Percentiles rank a stretch among this genome's conserved stretches.
phyloP scores from a whole-genome alignment of 2,329 filamentous ascomycete species.

The Trichophyton rubrum region DNA sequence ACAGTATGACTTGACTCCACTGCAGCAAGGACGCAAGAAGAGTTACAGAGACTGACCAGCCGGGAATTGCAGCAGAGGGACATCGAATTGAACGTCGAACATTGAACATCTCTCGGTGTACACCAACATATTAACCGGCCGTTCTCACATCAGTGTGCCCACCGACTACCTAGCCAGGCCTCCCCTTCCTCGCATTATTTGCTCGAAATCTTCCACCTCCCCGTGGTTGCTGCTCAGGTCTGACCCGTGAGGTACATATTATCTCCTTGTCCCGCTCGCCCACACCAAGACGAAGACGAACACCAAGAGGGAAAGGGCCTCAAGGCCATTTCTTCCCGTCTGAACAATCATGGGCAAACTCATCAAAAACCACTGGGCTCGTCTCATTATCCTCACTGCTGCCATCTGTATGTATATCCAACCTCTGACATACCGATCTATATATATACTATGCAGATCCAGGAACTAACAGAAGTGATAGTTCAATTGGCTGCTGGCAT shows the following conservation, averaged over 20 bases:
- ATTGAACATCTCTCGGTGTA: too few relatives aligned
- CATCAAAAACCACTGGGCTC: constrained; percentile 99
- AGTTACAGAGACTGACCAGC: too few relatives aligned
- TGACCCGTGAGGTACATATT: neutral
- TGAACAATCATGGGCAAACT: constrained; percentile 66
- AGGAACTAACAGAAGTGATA: constrained; percentile 26
- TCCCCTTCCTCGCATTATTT: neutral
- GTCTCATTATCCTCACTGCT: constrained; percentile 81
- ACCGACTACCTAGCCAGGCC: too few relatives aligned
- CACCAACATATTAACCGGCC: too few relatives aligned
- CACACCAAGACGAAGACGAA: neutral
- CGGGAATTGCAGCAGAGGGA: neutral
- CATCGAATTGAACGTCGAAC: too few relatives aligned
- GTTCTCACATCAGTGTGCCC: too few relatives aligned
- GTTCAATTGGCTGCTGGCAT: constrained; percentile 78
- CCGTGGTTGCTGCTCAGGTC: neutral
- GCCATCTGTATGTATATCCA: constrained; percentile 48
- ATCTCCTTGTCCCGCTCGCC: neutral
- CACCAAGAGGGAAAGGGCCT: neutral
- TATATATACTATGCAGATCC: neutral
- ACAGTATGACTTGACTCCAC: neutral
- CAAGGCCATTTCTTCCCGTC: neutral
- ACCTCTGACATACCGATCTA: constrained; percentile 17
- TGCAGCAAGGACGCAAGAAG: too few relatives aligned
- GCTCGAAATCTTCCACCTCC: neutral